Evolutionary conservation across 2,329 filamentous ascomycete genomes (phyloP), one percentile per base, ranked within the genome.

Genomic region (Botryotinia globosa): DNA sequence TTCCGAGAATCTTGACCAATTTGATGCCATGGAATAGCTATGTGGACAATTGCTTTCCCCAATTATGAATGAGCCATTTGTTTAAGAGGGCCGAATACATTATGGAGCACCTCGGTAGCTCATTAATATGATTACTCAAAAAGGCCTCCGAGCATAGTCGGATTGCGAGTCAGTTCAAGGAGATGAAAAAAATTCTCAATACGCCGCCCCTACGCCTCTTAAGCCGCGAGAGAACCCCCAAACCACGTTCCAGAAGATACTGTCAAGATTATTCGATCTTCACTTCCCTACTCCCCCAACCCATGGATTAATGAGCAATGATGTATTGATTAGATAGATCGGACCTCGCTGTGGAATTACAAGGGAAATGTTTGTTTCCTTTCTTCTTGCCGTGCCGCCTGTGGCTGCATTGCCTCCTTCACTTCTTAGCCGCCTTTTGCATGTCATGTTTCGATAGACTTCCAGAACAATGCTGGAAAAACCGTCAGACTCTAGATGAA

Each of bases 141-240:
- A 14, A 29, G 7, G 0, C 2, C 51, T 56, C 14, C n/a, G 0
- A 56, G n/a, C n/a, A 54, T 5, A 9, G 18, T 1, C n/a, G 6
- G 1, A 32, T 29, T 16, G 18, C n/a, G n/a, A 29, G 29, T 0
- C 5, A 0, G 6, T 18, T 2, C n/a, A 18, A 56, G n/a, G 1
- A 2, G n/a, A 56, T 29, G n/a, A 29, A 18, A 0, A 0, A 1
- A 18, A 16, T n/a, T 16, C 5, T 14, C 25, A n/a, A 25, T 1
- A 56, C 14, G n/a, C n/a, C 3, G 2, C 6, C 14, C 7, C 14
- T 29, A 18, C 3, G n/a, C 16, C n/a, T 56, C 14, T 4, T 18
- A 18, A 29, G n/a, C 14, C n/a, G n/a, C 18, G 51, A 29, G 51
- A 56, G 14, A 56, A 56, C 4, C 3, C 7, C 7, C 18, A 9